Evolutionary conservation across 768 basidiomycete genomes (phyloP), one percentile per base, ranked within the genome.

Genomic region (Suillus occidentalis): DNA sequence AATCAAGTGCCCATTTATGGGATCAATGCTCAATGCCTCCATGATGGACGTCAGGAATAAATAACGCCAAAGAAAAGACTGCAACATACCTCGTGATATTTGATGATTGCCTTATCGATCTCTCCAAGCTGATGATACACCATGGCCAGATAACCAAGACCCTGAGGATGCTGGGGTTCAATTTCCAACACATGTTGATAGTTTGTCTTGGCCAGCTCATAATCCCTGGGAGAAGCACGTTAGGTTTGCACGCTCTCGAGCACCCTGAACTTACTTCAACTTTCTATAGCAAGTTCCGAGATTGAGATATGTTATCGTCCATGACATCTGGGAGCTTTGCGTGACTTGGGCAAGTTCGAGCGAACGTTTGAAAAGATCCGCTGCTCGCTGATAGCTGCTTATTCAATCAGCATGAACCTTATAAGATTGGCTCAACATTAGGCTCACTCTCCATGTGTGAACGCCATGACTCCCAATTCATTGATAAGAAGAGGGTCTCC

Each of bases 401-500:
- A 40, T 14, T 43, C 58, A 47, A 34, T 59, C 66, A 56, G 56
- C 63, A 40, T 8, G 22, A 52, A 52, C 18, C 31, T 57, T 56
- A 28, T 56, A 4, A 57, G 28, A 53, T 31, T 59, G 43, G 31
- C 12, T 36, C 53, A 31, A 22, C 34, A 31, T 36, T 22, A 61
- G 12, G 80, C 89, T 74, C 71, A 96, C 94, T 92, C 80, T 77
- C 88, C 89, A 65, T 88, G 91, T 71, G 92, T 92, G 76, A 89
- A 97, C 4, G 91, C 90, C 84, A 97, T 91, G 0, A 98, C 95
- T 4, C 95, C 97, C 28, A 92, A 81, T 78, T 99, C 97, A 72
- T 99, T 99, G 63, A 90, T 82, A 55, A 98, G 81, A 63, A 98
- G 79, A 43, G 97, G 96, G 72, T 99, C 97, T 10, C 86, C 87